Conservation (phyloP, 164 flowering plant genomes). For the Aristolochia fimbriata region DNA sequence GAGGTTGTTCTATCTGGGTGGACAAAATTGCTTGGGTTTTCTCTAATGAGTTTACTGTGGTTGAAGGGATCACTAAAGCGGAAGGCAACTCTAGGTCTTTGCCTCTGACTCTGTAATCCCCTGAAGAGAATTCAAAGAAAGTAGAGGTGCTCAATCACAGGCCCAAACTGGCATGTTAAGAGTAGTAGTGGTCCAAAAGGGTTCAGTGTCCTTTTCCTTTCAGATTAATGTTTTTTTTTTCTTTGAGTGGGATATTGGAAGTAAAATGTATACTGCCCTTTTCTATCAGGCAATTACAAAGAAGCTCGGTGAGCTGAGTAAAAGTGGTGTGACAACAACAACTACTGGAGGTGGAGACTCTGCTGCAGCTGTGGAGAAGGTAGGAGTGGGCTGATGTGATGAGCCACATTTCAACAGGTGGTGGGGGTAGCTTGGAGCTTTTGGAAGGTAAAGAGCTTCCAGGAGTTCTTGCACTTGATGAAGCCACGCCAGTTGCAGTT, state of each 20-base stretch:
- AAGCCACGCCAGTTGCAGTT: conserved; percentile 12
- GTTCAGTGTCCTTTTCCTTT: conserved; percentile 27
- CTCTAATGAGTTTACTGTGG: conserved; percentile 9
- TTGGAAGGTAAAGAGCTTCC: conserved; percentile 51
- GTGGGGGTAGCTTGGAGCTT: conserved; percentile 50
- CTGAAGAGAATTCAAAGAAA: conserved; percentile 28
- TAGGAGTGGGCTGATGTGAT: conserved; percentile 43
- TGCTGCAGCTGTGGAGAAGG: conserved; percentile 57
- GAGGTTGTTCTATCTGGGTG: conserved; percentile 24
- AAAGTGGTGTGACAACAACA: conserved; percentile 46
- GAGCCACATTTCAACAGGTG: conserved; percentile 62
- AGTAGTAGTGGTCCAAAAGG: conserved; percentile 51
- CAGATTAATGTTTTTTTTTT: too few species aligned
- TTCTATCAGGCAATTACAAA: conserved; percentile 33
- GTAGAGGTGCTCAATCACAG: conserved; percentile 21
- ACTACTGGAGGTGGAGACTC: conserved; percentile 59
- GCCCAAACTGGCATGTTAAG: conserved; percentile 26
- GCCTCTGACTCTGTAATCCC: conserved; percentile 20
- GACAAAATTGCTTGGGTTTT: conserved; percentile 11
- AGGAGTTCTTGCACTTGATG: conserved; percentile 49
- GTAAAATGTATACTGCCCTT: background rate
- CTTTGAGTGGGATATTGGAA: too few species aligned
- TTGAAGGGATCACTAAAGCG: conserved; percentile 16
- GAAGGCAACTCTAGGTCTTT: conserved; percentile 22
- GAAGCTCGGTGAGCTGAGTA: conserved; percentile 42